Evolutionary conservation across 495 filamentous ascomycete genomes (phyloP).

Genomic region (Daldinia bambusicola): DNA sequence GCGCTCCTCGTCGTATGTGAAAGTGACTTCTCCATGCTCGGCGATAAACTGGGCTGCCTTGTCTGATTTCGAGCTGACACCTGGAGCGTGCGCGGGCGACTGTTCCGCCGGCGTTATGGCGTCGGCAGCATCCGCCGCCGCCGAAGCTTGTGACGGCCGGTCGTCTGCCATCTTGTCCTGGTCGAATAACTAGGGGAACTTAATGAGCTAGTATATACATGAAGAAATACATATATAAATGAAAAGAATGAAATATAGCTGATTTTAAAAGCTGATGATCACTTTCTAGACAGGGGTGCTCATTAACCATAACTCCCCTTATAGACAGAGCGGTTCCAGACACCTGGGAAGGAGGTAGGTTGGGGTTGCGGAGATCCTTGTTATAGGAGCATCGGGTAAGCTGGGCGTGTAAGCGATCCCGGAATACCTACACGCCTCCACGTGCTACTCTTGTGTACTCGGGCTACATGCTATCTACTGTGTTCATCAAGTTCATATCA

Average conservation of each 20-base stretch:
- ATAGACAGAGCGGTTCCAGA: constrained; percentile 35
- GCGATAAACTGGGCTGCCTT: constrained; percentile 57
- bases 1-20: constrained; percentile 54
- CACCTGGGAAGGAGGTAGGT: constrained; percentile 30
- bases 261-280: constrained; percentile 12
- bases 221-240: background rate
- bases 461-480: background rate
- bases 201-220: background rate
- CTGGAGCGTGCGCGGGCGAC: constrained; percentile 32
- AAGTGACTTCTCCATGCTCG: constrained; percentile 50
- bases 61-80: constrained; percentile 42
- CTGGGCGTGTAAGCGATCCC: constrained; percentile 21
- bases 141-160: constrained; percentile 9
- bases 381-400: constrained; percentile 23
- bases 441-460: background rate
- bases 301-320: constrained; percentile 22
- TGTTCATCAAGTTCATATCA: background rate
- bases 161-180: constrained; percentile 33
- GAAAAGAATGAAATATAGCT: background rate
- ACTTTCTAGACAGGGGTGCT: constrained; percentile 3
- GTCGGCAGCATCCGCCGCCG: constrained; percentile 37
- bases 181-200: background rate
- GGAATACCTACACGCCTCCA: constrained; percentile 8
- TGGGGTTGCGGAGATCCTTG: constrained; percentile 41
- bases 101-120: constrained; percentile 44